Base-by-base conservation (phyloP, 1,139 yeast genomes). In the Spathaspora sp. region DNA sequence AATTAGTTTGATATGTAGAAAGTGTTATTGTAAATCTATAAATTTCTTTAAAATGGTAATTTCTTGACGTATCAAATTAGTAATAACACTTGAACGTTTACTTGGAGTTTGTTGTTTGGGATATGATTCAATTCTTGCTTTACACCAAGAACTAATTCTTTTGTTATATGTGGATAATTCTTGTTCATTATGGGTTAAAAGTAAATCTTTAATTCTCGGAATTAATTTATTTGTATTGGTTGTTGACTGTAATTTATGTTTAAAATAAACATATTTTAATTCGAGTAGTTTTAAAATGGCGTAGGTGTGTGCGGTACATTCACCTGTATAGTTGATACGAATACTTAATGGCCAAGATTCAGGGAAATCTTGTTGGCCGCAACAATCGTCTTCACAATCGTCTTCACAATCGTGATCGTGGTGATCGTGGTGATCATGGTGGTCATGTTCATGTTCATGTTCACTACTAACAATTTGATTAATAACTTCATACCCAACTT, bases 401-500 rank as follows among this genome's bases (percentile, higher is more conserved):
- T 26, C n/a, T n/a, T n/a, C 33, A 11, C 54, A 58, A 37, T 55
- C 58, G 38, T 56, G 50, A 4, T 55, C 59, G 24, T 57, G 43
- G n/a, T 43, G 43, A 10, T 36, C 47, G 7, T 43, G 44, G 9
- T 40, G 39, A 7, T 47, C 47, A 16, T 31, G 57, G 39, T 55
- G 48, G 7, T 47, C 53, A 4, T 45, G 51, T 4, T 51, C 52
- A 15, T 13, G 24, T 13, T 13, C 31, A 37, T 13, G 26, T 13
- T 38, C 42, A n/a, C 44, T 27, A 3, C n/a, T 52, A 10, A 69
- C 47, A n/a, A 67, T 48, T 33, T 74, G 76, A 47, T 72, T 72
- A n/a, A 74, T 59, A 6, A 71, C 48, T 7, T 67, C 73, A 52
- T 74, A 76, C 3, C 87, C 89, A 33, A 63, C 59, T 10, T 69